Evolutionary conservation across 768 basidiomycete species (phyloP).

Genomic region (Leccinum disarticulatum): DNA sequence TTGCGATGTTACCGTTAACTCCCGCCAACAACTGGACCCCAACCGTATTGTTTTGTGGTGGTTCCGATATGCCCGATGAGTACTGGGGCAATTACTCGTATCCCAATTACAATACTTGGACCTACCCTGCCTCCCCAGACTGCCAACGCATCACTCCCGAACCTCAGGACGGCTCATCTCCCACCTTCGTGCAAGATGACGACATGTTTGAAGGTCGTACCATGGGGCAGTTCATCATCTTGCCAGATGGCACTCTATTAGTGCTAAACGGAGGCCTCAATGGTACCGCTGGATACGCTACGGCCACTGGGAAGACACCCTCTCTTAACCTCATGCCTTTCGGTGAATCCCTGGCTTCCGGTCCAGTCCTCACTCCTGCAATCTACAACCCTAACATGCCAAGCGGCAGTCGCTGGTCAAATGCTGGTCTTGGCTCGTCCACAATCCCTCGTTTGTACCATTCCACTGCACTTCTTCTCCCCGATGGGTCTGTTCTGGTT

Average conservation of each 20-base stretch:
- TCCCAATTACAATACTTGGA: slow-evolving; percentile 74
- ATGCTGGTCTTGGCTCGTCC: slow-evolving; percentile 59
- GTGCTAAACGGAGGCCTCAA: slow-evolving; percentile 81
- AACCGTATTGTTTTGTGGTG: slow-evolving; percentile 90
- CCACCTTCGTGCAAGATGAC: slow-evolving; percentile 70
- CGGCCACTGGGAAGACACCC: slow-evolving; percentile 46
- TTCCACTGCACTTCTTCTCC: slow-evolving; percentile 84
- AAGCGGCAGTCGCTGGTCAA: slow-evolving; percentile 73
- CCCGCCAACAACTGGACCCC: slow-evolving; percentile 85
- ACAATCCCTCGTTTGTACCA: slow-evolving; percentile 86
- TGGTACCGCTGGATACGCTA: slow-evolving; percentile 88
- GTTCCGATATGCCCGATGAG: slow-evolving; percentile 71
- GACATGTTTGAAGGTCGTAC: slow-evolving; percentile 72
- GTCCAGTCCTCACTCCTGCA: slow-evolving; percentile 73
- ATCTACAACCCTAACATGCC: slow-evolving; percentile 81
- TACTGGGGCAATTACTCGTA: slow-evolving; percentile 77
- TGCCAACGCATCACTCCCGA: slow-evolving; percentile 89
- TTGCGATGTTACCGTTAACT: slow-evolving; percentile 88
- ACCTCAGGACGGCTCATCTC: slow-evolving; percentile 62
- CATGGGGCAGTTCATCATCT: slow-evolving; percentile 91
- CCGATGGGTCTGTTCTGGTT: slow-evolving; percentile 82
- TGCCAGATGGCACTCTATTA: slow-evolving; percentile 74
- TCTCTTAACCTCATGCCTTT: slow-evolving; percentile 59
- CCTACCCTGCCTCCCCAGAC: slow-evolving; percentile 65
- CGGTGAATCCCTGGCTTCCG: slow-evolving; percentile 74